Evolutionary conservation across 345 rosid species (phyloP).

Genomic region (Camelina neglecta): DNA sequence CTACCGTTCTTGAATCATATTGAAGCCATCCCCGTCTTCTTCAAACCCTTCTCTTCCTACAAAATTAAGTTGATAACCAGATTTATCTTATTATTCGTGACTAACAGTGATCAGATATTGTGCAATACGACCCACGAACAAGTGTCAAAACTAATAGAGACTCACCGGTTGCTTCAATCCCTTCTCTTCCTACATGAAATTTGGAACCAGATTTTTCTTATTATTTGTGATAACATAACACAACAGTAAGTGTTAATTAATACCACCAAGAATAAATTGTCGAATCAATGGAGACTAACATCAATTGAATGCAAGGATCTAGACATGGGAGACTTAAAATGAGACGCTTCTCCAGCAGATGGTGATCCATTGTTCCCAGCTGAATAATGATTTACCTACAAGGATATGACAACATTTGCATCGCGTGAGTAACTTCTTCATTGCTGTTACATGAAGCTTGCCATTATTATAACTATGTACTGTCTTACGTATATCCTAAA

Average conservation of each 20-base stretch:
- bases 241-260: slow-evolving; percentile 1
- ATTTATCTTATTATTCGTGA: slow-evolving; percentile 2
- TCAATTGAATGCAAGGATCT: slow-evolving; percentile 59
- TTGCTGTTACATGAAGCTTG: slow-evolving; percentile 3
- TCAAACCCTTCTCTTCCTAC: slow-evolving; percentile 44
- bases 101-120: slow-evolving; percentile 9
- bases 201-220: slow-evolving; percentile 5
- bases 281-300: slow-evolving; percentile 50
- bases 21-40: slow-evolving; percentile 32
- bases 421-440: neutral
- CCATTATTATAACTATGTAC: slow-evolving; percentile 17
- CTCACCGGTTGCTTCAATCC: slow-evolving; percentile 51
- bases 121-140: slow-evolving; percentile 4
- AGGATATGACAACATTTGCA: neutral
- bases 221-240: slow-evolving; percentile 3
- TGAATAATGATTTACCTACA: slow-evolving; percentile 44
- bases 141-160: slow-evolving; percentile 21
- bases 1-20: slow-evolving; percentile 24
- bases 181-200: slow-evolving; percentile 37
- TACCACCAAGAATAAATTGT: slow-evolving; percentile 17
- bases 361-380: slow-evolving; percentile 54
- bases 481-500: neutral
- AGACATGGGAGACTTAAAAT: slow-evolving; percentile 50
- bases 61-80: neutral
- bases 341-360: slow-evolving; percentile 60